A percentile compares a stretch with the other conserved stretches of the same genome.
Evolutionary conservation across 2,329 filamentous ascomycete genomes (phyloP).

Genomic region (Sphaceloma murrayae): DNA sequence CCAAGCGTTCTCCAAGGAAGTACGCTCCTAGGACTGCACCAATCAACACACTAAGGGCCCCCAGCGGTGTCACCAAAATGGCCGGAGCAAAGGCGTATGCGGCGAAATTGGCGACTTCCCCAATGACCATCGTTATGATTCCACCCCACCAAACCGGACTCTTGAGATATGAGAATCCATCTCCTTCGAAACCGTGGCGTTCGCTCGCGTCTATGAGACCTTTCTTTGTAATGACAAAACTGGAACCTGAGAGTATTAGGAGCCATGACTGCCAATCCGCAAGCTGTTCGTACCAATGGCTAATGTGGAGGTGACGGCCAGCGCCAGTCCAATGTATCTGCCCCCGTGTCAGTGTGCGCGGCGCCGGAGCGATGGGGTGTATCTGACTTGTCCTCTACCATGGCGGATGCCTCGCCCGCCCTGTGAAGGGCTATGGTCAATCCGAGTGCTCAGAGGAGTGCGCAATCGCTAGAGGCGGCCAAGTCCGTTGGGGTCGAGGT

Average conservation of each 20-base stretch:
- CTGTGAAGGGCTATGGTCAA: not conserved
- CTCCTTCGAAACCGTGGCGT: conserved; percentile 89
- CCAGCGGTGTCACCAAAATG: conserved; percentile 93
- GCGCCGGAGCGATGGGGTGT: not conserved
- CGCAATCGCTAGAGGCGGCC: conserved; percentile 2
- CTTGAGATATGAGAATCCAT: conserved; percentile 86
- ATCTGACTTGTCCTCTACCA: conserved; percentile 16
- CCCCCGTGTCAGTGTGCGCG: not conserved
- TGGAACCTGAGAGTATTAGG: conserved; percentile 56
- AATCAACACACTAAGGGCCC: conserved; percentile 88
- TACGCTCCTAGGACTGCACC: conserved; percentile 89
- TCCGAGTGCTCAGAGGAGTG: conserved; percentile 4
- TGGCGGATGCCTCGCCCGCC: conserved; percentile 5
- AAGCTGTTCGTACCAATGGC: conserved; percentile 54
- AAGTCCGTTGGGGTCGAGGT: conserved; percentile 6
- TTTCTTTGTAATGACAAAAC: conserved; percentile 99
- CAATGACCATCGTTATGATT: conserved; percentile 79
- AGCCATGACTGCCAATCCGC: not conserved
- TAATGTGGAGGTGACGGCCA: conserved; percentile 65
- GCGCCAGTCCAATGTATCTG: conserved; percentile 66
- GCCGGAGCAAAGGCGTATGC: conserved; percentile 97
- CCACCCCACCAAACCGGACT: conserved; percentile 98
- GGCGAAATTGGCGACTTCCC: conserved; percentile 94
- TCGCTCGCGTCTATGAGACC: conserved; percentile 85
- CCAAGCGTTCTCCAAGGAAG: conserved; percentile 81